phyloP scores from a whole-genome alignment of 1,284 basidiomycete species.

The Tremellales sp. region DNA sequence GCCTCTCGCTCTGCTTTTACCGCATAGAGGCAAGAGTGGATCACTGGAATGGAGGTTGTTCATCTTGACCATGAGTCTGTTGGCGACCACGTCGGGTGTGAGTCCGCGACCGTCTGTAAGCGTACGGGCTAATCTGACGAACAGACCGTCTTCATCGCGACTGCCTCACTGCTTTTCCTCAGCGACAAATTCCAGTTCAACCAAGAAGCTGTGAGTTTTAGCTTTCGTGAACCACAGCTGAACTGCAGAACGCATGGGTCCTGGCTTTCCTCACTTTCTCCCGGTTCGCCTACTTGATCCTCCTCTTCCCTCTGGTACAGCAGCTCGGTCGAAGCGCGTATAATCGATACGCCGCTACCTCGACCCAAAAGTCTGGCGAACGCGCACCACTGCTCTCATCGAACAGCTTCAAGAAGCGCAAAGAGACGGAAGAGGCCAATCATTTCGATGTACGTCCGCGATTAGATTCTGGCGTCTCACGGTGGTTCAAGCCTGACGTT shows the following conservation, averaged over 20 bases:
- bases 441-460: conserved; percentile 32
- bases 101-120: conserved; percentile 7
- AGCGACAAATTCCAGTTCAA: conserved; percentile 35
- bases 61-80: conserved; percentile 24
- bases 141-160: conserved; percentile 36
- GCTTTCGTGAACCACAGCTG: not conserved
- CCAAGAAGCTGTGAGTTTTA: conserved; percentile 21
- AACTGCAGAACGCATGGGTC: conserved; percentile 32
- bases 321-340: conserved; percentile 22
- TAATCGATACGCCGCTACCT: conserved; percentile 17
- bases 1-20: conserved; percentile 27
- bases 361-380: conserved; percentile 9
- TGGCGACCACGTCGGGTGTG: conserved; percentile 27
- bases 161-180: conserved; percentile 31
- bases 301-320: conserved; percentile 33
- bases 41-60: conserved; percentile 25
- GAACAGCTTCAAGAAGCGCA: conserved; percentile 6
- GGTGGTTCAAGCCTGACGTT: not conserved
- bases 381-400: conserved; percentile 11
- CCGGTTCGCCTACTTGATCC: conserved; percentile 26
- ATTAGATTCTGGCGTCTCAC: not conserved
- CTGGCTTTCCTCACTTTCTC: conserved; percentile 33
- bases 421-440: conserved; percentile 26
- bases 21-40: conserved; percentile 20
- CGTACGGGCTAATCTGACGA: not conserved